Percentiles rank a stretch among this genome's conserved stretches.
Conservation (phyloP, 352 stramenopile genomes). For the Phytophthora lateralis region DNA sequence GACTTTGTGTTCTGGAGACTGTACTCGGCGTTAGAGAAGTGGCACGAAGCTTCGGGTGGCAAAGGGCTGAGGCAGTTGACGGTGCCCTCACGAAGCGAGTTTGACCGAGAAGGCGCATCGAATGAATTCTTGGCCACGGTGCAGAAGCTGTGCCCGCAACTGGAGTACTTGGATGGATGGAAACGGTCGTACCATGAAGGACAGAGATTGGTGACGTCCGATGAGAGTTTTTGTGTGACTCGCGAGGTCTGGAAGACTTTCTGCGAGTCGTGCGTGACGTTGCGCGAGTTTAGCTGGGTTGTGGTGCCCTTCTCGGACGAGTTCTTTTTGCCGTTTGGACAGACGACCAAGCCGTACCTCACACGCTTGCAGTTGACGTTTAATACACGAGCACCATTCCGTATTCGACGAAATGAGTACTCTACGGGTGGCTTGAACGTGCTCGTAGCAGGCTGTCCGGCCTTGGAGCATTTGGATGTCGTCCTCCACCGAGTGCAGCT, state of each 20-base stretch:
- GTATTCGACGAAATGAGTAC: constrained; percentile 56
- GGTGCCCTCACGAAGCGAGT: constrained; percentile 37
- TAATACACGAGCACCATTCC: constrained; percentile 54
- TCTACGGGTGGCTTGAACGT: constrained; percentile 47
- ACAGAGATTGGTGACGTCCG: constrained; percentile 37
- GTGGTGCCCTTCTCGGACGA: constrained; percentile 68
- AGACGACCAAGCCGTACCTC: constrained; percentile 39
- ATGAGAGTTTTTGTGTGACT: constrained; percentile 45
- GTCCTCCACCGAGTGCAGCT: constrained; percentile 55
- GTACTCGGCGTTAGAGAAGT: constrained; percentile 36
- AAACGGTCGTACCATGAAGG: constrained; percentile 58
- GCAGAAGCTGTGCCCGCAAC: constrained; percentile 41
- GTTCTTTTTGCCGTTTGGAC: constrained; percentile 66
- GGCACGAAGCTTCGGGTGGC: constrained; percentile 28
- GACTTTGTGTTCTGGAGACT: constrained; percentile 48
- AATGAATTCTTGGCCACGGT: constrained; percentile 42
- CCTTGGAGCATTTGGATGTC: constrained; percentile 45
- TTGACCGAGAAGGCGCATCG: constrained; percentile 40
- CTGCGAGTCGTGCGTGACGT: constrained; percentile 37
- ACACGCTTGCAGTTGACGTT: constrained; percentile 55
- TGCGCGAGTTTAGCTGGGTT: constrained; percentile 76
- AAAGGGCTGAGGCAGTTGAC: constrained; percentile 41
- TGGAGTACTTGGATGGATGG: constrained; percentile 75
- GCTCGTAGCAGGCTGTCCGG: constrained; percentile 36
- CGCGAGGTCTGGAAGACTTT: constrained; percentile 50